Conservation (phyloP, 164 flowering plant species). For the Nymphaea colorata region DNA sequence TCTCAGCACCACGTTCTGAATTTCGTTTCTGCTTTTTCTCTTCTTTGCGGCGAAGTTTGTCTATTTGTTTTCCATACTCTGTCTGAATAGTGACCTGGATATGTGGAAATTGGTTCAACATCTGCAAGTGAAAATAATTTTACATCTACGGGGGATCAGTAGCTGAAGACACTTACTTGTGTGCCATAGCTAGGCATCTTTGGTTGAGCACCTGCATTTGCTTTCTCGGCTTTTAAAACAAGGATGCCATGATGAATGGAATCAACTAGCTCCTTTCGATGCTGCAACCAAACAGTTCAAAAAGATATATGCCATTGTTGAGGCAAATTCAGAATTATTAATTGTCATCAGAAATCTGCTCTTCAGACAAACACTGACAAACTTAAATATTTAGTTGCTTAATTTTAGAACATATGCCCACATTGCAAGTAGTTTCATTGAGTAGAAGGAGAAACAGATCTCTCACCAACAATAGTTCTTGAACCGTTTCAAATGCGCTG, state of each 20-base stretch:
- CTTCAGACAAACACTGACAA: no score
- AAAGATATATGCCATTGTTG: not conserved
- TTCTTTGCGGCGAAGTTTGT: constrained; percentile 92
- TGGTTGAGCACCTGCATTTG: constrained; percentile 37
- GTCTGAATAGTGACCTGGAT: constrained; percentile 91
- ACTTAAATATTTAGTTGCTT: no score
- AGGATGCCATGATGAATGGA: constrained; percentile 60
- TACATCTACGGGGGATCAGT: no score
- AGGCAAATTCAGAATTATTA: no score
- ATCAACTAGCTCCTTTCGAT: constrained; percentile 74
- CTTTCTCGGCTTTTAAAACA: constrained; percentile 62
- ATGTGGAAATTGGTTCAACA: not conserved
- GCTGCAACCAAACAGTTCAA: constrained; percentile 28
- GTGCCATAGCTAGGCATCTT: constrained; percentile 97
- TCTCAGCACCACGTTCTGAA: constrained; percentile 49
- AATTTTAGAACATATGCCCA: no score
- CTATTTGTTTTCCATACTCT: constrained; percentile 73
- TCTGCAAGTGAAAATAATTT: no score
- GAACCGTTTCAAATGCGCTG: constrained; percentile 78
- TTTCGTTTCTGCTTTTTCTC: constrained; percentile 75
- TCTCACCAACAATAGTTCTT: constrained; percentile 73
- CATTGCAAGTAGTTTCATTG: no score
- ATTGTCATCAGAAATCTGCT: no score
- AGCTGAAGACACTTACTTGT: constrained; percentile 36
- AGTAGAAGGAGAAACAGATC: not conserved